phyloP scores from a whole-genome alignment of 2,329 filamentous ascomycete genomes.

The Aspergillus sp. region DNA sequence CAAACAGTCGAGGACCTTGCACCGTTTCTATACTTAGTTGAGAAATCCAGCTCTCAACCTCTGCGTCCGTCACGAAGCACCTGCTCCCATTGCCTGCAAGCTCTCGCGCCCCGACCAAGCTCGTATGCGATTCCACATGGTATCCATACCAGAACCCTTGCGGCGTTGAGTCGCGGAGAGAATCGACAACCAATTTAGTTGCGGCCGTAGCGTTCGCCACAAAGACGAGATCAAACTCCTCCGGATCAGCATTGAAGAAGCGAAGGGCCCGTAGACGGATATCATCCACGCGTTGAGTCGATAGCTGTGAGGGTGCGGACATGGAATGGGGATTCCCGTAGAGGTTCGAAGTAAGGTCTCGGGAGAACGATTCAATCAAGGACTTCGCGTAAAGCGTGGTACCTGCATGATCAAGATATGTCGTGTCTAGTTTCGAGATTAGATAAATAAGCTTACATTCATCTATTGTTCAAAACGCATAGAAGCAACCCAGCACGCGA shows the following conservation, averaged over 20 bases:
- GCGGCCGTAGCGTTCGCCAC: constrained; percentile 90
- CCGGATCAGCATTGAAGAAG: constrained; percentile 80
- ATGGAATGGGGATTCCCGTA: constrained; percentile 92
- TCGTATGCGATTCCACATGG: constrained; percentile 83
- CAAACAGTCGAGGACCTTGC: constrained; percentile 58
- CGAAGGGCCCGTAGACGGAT: constrained; percentile 68
- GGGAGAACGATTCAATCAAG: constrained; percentile 74
- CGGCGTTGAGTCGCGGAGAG: constrained; percentile 63
- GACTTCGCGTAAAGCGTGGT: constrained; percentile 82
- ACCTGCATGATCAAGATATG: constrained; percentile 94
- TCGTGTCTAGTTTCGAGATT: constrained; percentile 54
- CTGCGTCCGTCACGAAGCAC: constrained; percentile 66
- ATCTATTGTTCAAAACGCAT: background rate
- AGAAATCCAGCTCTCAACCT: constrained; percentile 66
- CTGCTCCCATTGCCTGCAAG: constrained; percentile 60
- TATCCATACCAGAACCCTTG: constrained; percentile 81
- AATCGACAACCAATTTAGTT: constrained; percentile 82
- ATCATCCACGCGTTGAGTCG: constrained; percentile 74
- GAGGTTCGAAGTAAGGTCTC: constrained; percentile 74
- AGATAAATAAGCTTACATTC: background rate
- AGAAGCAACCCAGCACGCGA: background rate
- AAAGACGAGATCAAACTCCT: constrained; percentile 84
- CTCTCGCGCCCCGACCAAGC: constrained; percentile 77
- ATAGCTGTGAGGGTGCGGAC: constrained; percentile 76
- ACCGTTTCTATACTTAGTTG: constrained; percentile 27